These are phyloP conservation scores for Trichoderma sp. DNA, from an alignment of 2,329 filamentous ascomycete species.

Conservation along the genomic window DNA sequence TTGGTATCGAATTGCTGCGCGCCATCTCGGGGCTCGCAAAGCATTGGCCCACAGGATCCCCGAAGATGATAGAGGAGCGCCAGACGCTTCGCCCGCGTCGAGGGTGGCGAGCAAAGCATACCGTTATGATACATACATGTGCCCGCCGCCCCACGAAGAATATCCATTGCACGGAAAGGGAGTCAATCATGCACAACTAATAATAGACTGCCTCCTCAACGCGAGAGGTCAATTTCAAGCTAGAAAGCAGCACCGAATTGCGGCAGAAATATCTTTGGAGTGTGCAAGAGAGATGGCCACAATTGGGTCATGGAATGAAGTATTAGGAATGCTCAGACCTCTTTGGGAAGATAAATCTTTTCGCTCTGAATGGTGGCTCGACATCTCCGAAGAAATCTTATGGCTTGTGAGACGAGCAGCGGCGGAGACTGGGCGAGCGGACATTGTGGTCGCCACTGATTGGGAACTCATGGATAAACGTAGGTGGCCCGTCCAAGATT, in stretches of 20 bases:
- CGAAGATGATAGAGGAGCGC: slow-evolving; percentile 59
- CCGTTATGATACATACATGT: slow-evolving; percentile 68
- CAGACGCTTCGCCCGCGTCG: slow-evolving; percentile 52
- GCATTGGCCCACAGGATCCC: slow-evolving; percentile 60
- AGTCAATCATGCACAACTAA: slow-evolving; percentile 59
- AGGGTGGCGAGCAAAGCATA: slow-evolving; percentile 54
- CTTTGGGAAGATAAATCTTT: slow-evolving; percentile 63
- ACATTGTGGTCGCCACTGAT: slow-evolving; percentile 63
- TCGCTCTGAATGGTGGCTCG: slow-evolving; percentile 62
- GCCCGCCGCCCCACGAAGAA: slow-evolving; percentile 65
- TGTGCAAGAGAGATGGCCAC: slow-evolving; percentile 60
- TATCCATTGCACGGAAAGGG: slow-evolving; percentile 55
- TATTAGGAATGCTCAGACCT: slow-evolving; percentile 57
- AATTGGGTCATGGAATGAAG: slow-evolving; percentile 56
- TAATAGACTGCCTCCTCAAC: slow-evolving; percentile 56
- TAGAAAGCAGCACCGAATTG: slow-evolving; percentile 56
- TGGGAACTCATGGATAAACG: slow-evolving; percentile 66
- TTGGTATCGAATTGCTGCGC: slow-evolving; percentile 65
- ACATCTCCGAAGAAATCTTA: slow-evolving; percentile 62
- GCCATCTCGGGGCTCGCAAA: slow-evolving; percentile 59
- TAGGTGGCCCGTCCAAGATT: slow-evolving; percentile 42
- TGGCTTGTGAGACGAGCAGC: slow-evolving; percentile 65
- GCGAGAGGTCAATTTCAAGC: slow-evolving; percentile 59
- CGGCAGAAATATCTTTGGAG: slow-evolving; percentile 61
- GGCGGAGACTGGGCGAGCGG: slow-evolving; percentile 53